These are phyloP conservation scores for Aspergillus fumigatus DNA, from an alignment of 2,329 filamentous ascomycete genomes.

Conservation along the genomic window DNA sequence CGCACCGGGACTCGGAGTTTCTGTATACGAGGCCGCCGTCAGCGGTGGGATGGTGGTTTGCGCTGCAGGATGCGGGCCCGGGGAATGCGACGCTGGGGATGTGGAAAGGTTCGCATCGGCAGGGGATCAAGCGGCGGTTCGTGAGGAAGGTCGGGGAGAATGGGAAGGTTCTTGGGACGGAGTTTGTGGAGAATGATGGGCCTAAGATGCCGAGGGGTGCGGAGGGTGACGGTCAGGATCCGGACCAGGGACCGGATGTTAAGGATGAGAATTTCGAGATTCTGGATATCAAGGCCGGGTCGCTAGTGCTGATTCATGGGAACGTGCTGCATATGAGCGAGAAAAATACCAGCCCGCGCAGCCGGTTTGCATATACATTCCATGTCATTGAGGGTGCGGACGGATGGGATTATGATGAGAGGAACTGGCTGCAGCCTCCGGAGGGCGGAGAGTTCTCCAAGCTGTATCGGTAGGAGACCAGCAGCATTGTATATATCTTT, in stretches of 20 bases:
- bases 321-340: constrained; percentile 96
- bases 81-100: constrained; percentile 90
- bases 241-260: constrained; percentile 26
- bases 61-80: constrained; percentile 81
- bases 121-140: constrained; percentile 62
- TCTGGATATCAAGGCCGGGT: constrained; percentile 85
- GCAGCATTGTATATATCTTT: background rate
- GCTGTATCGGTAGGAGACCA: constrained; percentile 39
- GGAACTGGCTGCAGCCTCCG: constrained; percentile 91
- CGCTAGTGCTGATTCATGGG: constrained; percentile 88
- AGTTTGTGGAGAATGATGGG: constrained; percentile 67
- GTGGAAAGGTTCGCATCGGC: constrained; percentile 68
- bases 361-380: constrained; percentile 94
- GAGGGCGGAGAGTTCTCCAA: constrained; percentile 70
- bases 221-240: constrained; percentile 40
- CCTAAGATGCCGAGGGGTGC: constrained; percentile 57
- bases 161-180: constrained; percentile 50
- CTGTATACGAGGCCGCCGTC: constrained; percentile 83
- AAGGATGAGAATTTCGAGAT: constrained; percentile 58
- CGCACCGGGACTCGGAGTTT: constrained; percentile 91
- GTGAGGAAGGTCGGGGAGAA: constrained; percentile 49
- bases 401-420: constrained; percentile 65
- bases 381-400: constrained; percentile 85
- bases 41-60: constrained; percentile 96
- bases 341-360: constrained; percentile 79